phyloP scores from a whole-genome alignment of 208 protist genomes.

The Leishmania tropica region DNA sequence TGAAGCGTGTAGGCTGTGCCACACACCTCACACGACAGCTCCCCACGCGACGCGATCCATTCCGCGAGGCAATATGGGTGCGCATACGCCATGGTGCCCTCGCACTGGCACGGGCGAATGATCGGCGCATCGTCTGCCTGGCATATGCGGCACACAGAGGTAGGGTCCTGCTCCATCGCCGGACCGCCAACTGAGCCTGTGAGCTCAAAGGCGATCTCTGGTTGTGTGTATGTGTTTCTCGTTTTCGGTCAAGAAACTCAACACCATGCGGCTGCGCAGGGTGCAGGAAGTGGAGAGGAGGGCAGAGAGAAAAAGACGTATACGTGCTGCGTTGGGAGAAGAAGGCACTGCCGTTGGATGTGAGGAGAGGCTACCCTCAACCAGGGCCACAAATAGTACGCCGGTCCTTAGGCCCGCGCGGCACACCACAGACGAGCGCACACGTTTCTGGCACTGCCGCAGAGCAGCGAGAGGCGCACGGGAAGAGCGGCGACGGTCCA shows the following conservation, averaged over 20 bases:
- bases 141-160: slow-evolving; percentile 24
- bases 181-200: not conserved
- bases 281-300: not conserved
- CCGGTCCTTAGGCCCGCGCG: not conserved
- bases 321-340: too few relatives aligned
- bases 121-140: slow-evolving; percentile 15
- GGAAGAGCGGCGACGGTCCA: not conserved
- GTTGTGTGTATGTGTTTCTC: not conserved
- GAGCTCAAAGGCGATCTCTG: not conserved
- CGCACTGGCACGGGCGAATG: slow-evolving; percentile 31
- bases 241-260: not conserved
- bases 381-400: not conserved
- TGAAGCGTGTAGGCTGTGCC: slow-evolving; percentile 23
- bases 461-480: not conserved
- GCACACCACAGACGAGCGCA: not conserved
- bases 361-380: not conserved
- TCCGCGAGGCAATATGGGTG: slow-evolving; percentile 37
- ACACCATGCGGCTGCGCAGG: too few relatives aligned
- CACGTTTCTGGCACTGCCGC: not conserved
- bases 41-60: slow-evolving; percentile 23
- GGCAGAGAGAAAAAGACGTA: not conserved
- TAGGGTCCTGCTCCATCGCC: slow-evolving; percentile 11
- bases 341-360: not conserved
- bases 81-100: slow-evolving; percentile 31
- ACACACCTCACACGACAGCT: slow-evolving; percentile 34